phyloP scores from a whole-genome alignment of 176 grass and related monocot genomes.

The Metroxylon sagu region DNA sequence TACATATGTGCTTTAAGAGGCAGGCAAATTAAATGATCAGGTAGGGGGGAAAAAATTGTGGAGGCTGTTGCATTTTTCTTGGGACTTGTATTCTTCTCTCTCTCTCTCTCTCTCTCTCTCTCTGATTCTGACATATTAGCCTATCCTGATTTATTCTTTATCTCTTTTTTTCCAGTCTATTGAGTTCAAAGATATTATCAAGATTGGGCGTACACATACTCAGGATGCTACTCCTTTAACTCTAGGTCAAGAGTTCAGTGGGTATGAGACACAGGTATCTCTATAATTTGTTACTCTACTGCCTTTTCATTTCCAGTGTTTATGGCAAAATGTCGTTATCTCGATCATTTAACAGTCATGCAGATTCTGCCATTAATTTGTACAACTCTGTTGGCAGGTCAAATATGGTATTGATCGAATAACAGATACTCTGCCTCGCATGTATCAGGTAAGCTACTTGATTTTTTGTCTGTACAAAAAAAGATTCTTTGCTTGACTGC shows the following conservation, averaged over 20 bases:
- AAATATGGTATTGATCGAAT: constrained; percentile 87
- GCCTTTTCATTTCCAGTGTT: too few relatives aligned
- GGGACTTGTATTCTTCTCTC: too few relatives aligned
- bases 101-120: too few relatives aligned
- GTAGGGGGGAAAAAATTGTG: too few relatives aligned
- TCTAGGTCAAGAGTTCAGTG: constrained; percentile 97
- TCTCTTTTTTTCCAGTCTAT: constrained; percentile 38
- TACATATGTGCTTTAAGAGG: too few relatives aligned
- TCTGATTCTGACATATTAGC: too few relatives aligned
- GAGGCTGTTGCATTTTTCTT: too few relatives aligned
- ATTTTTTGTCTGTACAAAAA: neutral
- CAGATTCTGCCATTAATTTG: neutral
- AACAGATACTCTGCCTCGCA: constrained; percentile 58
- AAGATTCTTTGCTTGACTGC: neutral
- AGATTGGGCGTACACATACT: constrained; percentile 91
- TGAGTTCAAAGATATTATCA: constrained; percentile 95
- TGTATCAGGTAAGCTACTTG: constrained; percentile 84
- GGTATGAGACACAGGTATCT: constrained; percentile 78
- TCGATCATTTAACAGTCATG: too few relatives aligned
- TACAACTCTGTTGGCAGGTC: constrained; percentile 44
- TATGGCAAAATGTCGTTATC: too few relatives aligned
- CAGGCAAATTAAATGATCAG: too few relatives aligned
- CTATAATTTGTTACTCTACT: constrained; percentile 16
- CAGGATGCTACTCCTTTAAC: constrained; percentile 98
- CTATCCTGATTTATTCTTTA: neutral